These are phyloP conservation scores for Phoma sp. DNA, from an alignment of 2,329 filamentous ascomycete genomes.

Conservation along the genomic window DNA sequence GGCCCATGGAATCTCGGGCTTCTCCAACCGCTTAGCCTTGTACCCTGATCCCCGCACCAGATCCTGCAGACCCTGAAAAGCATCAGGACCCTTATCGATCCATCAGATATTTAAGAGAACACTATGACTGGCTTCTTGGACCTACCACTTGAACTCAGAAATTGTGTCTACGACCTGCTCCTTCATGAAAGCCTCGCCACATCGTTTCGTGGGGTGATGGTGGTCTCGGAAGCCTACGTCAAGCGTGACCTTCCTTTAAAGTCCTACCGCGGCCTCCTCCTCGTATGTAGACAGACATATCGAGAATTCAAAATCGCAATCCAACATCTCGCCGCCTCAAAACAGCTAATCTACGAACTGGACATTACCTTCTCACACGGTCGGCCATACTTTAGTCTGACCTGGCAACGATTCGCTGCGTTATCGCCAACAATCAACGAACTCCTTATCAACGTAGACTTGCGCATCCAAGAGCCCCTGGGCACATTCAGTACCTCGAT, in stretches of 20 bases:
- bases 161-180: slow-evolving; percentile 38
- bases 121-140: slow-evolving; percentile 40
- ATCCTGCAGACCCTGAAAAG: slow-evolving; percentile 21
- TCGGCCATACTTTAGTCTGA: slow-evolving; percentile 42
- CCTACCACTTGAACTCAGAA: slow-evolving; percentile 37
- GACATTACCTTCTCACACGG: slow-evolving; percentile 40
- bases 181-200: slow-evolving; percentile 29
- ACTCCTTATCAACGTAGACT: slow-evolving; percentile 37
- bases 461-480: slow-evolving; percentile 38
- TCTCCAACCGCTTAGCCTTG: slow-evolving; percentile 6
- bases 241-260: slow-evolving; percentile 37
- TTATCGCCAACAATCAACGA: slow-evolving; percentile 39
- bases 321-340: slow-evolving; percentile 34
- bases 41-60: slow-evolving; percentile 18
- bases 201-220: slow-evolving; percentile 38
- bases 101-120: slow-evolving; percentile 11
- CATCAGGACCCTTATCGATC: slow-evolving; percentile 13
- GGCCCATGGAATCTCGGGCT: slow-evolving; percentile 7
- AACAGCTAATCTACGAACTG: slow-evolving; percentile 34
- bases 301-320: slow-evolving; percentile 38
- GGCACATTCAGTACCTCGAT: slow-evolving; percentile 26
- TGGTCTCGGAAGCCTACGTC: slow-evolving; percentile 36
- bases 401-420: slow-evolving; percentile 37
- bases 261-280: slow-evolving; percentile 36
- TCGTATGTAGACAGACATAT: slow-evolving; percentile 31